Evolutionary conservation across 768 basidiomycete genomes (phyloP).

Genomic region (Exidia glandulosa): DNA sequence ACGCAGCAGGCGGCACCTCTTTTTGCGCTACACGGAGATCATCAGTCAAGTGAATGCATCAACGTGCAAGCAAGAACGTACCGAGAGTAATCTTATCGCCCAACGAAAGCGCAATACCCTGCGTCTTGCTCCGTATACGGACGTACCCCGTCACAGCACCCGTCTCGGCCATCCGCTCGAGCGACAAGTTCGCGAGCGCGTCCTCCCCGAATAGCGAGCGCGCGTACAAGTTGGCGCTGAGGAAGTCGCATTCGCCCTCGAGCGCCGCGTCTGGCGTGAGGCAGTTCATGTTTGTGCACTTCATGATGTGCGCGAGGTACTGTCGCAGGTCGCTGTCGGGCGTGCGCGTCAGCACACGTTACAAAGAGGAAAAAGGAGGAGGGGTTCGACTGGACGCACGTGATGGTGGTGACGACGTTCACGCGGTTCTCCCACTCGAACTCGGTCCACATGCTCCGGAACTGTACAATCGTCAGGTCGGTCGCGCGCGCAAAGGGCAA

Average conservation of each 20-base stretch:
- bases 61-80: constrained; percentile 16
- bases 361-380: no score
- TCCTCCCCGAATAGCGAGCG: constrained; percentile 63
- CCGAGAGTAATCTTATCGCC: constrained; percentile 79
- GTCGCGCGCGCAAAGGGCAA: neutral
- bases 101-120: constrained; percentile 89
- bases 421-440: constrained; percentile 99
- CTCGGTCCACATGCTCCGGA: constrained; percentile 98
- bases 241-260: constrained; percentile 93
- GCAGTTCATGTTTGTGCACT: constrained; percentile 94
- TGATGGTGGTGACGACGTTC: constrained; percentile 75
- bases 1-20: neutral
- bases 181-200: constrained; percentile 86
- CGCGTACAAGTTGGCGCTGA: constrained; percentile 19
- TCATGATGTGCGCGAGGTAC: constrained; percentile 92
- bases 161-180: constrained; percentile 63
- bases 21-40: constrained; percentile 1
- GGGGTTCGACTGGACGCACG: constrained; percentile 42
- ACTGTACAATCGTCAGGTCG: constrained; percentile 33
- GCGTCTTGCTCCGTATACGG: constrained; percentile 92
- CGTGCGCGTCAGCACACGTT: neutral
- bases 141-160: constrained; percentile 81
- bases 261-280: constrained; percentile 80
- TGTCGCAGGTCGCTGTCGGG: constrained; percentile 61
- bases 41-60: neutral